Percentiles rank a stretch among this genome's conserved stretches.
phyloP scores from a whole-genome alignment of 805 yeast species.

The Kazachstania africana region DNA sequence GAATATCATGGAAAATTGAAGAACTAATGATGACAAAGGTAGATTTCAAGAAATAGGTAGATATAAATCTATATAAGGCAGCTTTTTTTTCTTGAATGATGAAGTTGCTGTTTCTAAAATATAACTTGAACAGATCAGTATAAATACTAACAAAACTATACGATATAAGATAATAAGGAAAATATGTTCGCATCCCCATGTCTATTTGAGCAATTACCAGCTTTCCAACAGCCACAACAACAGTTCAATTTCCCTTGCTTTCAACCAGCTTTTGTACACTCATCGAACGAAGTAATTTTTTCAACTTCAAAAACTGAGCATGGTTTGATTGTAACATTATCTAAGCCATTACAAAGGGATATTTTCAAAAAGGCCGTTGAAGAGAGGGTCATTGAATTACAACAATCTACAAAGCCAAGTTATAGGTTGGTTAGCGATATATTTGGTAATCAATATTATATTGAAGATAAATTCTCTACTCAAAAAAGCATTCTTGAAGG shows the following conservation, averaged over 20 bases:
- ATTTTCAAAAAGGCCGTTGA: constrained; percentile 12
- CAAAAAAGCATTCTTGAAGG: constrained; percentile 7
- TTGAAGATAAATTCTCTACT: constrained; percentile 17
- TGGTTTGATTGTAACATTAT: constrained; percentile 1
- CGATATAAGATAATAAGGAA: no score
- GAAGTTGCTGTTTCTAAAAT: no score
- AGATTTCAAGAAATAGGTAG: no score
- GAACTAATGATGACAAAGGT: no score
- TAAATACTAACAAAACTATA: no score
- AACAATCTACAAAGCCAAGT: constrained; percentile 9
- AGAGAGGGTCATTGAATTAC: constrained; percentile 5
- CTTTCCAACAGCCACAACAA: constrained; percentile 2
- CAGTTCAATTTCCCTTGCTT: neutral
- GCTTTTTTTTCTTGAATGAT: no score
- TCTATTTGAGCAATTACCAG: constrained; percentile 15
- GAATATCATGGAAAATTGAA: no score
- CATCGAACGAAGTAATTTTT: constrained; percentile 1
- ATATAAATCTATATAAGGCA: no score
- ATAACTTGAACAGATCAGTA: no score
- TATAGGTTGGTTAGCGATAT: constrained; percentile 17
- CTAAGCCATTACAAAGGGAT: constrained; percentile 8
- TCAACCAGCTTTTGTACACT: neutral
- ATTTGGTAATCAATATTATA: constrained; percentile 23
- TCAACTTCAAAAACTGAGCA: constrained; percentile 1
- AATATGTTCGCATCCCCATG: no score